phyloP scores from a whole-genome alignment of 2,329 filamentous ascomycete genomes.

The Trichoderma endophyticum region DNA sequence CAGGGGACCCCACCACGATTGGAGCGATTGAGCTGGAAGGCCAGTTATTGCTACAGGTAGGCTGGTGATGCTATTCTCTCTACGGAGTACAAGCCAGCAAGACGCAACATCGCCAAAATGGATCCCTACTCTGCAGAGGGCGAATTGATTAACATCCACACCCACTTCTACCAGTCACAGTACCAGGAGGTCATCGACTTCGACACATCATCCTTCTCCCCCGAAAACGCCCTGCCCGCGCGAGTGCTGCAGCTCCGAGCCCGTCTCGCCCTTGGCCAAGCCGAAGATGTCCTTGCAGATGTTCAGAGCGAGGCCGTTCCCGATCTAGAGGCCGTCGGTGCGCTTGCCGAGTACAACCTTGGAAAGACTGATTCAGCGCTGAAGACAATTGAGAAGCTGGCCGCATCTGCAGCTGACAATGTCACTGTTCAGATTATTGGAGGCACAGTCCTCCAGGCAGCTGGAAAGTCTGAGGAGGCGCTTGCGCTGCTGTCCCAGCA shows the following conservation, averaged over 20 bases:
- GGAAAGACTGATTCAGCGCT: conserved; percentile 63
- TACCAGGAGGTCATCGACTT: conserved; percentile 84
- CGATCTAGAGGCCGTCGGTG: conserved; percentile 72
- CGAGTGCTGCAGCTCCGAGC: conserved; percentile 78
- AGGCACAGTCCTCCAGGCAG: conserved; percentile 77
- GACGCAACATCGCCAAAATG: conserved; percentile 44
- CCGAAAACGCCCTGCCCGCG: conserved; percentile 73
- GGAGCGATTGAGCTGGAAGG: conserved; percentile 2
- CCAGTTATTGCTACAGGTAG: conserved; percentile 7
- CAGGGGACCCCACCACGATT: conserved; percentile 19
- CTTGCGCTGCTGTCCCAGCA: conserved; percentile 76
- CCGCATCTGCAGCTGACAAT: conserved; percentile 67
- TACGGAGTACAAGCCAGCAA: neutral
- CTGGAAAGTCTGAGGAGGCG: conserved; percentile 81
- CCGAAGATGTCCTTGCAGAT: conserved; percentile 67
- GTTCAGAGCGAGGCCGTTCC: conserved; percentile 64
- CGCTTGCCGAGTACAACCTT: conserved; percentile 65
- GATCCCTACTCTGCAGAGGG: conserved; percentile 69
- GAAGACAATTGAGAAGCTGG: conserved; percentile 63
- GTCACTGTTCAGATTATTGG: conserved; percentile 74
- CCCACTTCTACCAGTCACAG: conserved; percentile 74
- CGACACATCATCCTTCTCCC: conserved; percentile 73
- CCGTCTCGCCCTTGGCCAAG: conserved; percentile 77
- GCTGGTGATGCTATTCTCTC: conserved; percentile 11
- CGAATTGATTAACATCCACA: conserved; percentile 70